Percentiles rank a stretch among this genome's conserved stretches.
Evolutionary conservation across 2,329 filamentous ascomycete species (phyloP).

Genomic region (Pseudocercospora macadamiae): DNA sequence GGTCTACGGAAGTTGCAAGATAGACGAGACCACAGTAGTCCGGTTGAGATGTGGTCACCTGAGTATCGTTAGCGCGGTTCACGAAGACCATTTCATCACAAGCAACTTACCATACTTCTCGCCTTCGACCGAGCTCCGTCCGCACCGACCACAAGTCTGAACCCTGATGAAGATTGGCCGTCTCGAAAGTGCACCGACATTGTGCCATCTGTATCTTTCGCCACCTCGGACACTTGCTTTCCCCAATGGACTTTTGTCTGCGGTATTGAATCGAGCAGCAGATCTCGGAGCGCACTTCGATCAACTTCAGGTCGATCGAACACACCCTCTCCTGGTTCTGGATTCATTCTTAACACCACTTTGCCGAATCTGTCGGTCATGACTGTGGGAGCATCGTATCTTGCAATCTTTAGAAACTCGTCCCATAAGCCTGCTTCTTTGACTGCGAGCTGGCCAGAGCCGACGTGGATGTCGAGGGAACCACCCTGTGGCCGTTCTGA

Average conservation of each 20-base stretch:
- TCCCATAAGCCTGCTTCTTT: slow-evolving; percentile 29
- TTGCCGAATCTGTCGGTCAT: slow-evolving; percentile 21
- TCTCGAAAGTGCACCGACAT: slow-evolving; percentile 36
- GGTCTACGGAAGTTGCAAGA: slow-evolving; percentile 34
- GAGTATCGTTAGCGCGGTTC: neutral
- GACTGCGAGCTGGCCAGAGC: slow-evolving; percentile 31
- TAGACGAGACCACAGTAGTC: slow-evolving; percentile 41
- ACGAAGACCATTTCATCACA: neutral
- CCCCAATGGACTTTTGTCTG: slow-evolving; percentile 36
- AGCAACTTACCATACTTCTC: slow-evolving; percentile 34
- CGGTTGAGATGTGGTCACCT: slow-evolving; percentile 41
- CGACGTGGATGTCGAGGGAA: slow-evolving; percentile 32
- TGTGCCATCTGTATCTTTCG: slow-evolving; percentile 19
- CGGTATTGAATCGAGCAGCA: slow-evolving; percentile 38
- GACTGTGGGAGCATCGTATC: slow-evolving; percentile 7
- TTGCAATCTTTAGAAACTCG: slow-evolving; percentile 24
- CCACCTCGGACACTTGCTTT: slow-evolving; percentile 14
- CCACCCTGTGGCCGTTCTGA: slow-evolving; percentile 29
- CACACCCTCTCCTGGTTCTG: slow-evolving; percentile 15
- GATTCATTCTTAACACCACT: slow-evolving; percentile 24
- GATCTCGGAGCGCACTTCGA: slow-evolving; percentile 35
- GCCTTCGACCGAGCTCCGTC: slow-evolving; percentile 53
- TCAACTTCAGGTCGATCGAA: slow-evolving; percentile 39
- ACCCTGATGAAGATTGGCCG: slow-evolving; percentile 39
- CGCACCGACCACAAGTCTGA: slow-evolving; percentile 52